Evolutionary conservation across 164 flowering plant species (phyloP).

Genomic region (Aristolochia contorta): DNA sequence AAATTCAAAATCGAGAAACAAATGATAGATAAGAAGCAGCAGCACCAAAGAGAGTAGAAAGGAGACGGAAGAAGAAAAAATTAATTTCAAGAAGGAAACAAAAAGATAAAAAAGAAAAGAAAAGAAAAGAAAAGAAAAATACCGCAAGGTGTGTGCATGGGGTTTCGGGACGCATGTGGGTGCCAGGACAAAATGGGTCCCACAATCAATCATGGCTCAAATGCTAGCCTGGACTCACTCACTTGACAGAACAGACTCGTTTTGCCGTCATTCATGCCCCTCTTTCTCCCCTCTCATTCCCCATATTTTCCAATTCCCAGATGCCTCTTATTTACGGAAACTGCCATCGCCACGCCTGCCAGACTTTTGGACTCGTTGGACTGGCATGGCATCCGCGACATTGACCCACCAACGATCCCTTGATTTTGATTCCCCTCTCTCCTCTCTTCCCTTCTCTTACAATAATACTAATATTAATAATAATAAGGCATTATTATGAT

Average conservation of each 20-base stretch:
- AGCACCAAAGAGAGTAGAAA: too few relatives aligned
- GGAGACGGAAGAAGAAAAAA: neutral
- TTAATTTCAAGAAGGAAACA: too few relatives aligned
- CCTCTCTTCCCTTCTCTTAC: too few relatives aligned
- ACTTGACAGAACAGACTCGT: slow-evolving; percentile 21
- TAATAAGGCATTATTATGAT: too few relatives aligned
- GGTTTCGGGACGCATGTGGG: slow-evolving; percentile 48
- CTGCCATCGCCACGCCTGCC: too few relatives aligned
- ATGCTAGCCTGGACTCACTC: slow-evolving; percentile 49
- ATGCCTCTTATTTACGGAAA: too few relatives aligned
- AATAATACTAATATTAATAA: too few relatives aligned
- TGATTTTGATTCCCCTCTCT: too few relatives aligned
- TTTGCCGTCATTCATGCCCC: neutral
- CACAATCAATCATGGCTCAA: slow-evolving; percentile 31
- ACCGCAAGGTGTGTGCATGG: slow-evolving; percentile 20
- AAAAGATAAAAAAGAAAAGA: neutral
- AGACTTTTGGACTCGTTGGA: too few relatives aligned
- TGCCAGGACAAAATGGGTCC: slow-evolving; percentile 39
- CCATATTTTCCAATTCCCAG: neutral
- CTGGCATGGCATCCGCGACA: too few relatives aligned
- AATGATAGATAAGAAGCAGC: neutral
- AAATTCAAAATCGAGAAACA: too few relatives aligned
- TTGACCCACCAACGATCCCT: too few relatives aligned
- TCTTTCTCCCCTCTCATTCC: neutral
- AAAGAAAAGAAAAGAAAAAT: neutral